These are phyloP conservation scores for Penicillium verhagenii DNA, from an alignment of 495 filamentous ascomycete genomes.

Conservation along the genomic window DNA sequence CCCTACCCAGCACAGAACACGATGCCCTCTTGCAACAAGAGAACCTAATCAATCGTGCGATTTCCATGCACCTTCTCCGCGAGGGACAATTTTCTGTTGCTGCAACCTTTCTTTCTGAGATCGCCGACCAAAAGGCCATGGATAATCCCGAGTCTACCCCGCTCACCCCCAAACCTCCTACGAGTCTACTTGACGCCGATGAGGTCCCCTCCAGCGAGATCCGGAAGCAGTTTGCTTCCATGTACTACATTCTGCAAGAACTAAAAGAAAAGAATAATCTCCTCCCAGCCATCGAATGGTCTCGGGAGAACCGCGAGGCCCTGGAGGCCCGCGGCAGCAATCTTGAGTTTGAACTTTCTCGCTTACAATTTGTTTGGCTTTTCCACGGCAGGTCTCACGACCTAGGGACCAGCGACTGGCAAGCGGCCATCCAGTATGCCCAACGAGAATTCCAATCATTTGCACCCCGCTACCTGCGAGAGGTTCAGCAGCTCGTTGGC, in stretches of 20 bases:
- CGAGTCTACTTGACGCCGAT: conserved; percentile 43
- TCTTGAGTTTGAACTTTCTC: conserved; percentile 89
- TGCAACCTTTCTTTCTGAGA: conserved; percentile 72
- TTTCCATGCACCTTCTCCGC: conserved; percentile 92
- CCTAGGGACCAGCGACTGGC: conserved; percentile 37
- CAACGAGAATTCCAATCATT: conserved; percentile 64
- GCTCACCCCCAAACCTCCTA: conserved; percentile 16
- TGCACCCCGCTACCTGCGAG: conserved; percentile 63
- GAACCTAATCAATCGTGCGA: conserved; percentile 81
- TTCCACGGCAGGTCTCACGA: conserved; percentile 53
- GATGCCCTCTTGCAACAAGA: conserved; percentile 77
- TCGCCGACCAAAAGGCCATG: conserved; percentile 32
- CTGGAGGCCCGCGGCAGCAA: conserved; percentile 85
- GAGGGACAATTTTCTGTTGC: conserved; percentile 93
- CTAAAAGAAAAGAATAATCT: conserved; percentile 70
- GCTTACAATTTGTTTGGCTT: conserved; percentile 82
- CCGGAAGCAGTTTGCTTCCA: conserved; percentile 76
- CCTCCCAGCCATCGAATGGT: conserved; percentile 82
- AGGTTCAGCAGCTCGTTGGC: conserved; percentile 73
- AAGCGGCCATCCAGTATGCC: conserved; percentile 72
- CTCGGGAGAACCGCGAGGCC: conserved; percentile 61
- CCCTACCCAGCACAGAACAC: conserved; percentile 71
- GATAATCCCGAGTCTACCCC: conserved; percentile 12
- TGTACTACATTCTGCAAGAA: conserved; percentile 86
- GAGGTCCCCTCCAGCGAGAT: conserved; percentile 64